Base-by-base conservation (phyloP, 768 basidiomycete genomes). In the Hericium erinaceus region DNA sequence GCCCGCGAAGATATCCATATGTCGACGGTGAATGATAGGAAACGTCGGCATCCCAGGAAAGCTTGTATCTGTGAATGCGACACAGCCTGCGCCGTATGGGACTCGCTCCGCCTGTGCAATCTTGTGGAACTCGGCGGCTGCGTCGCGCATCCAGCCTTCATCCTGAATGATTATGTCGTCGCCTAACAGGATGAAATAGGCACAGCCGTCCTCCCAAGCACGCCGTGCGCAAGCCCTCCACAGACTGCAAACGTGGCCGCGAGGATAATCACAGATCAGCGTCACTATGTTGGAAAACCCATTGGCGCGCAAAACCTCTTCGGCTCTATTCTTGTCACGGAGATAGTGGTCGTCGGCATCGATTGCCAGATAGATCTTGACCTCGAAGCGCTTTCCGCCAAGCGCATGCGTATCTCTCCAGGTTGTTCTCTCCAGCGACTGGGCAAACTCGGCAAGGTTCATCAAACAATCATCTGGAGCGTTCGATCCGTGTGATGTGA, bases 11-110 rank as follows among this genome's bases (percentile, higher is more conserved):
- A 82, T 77, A 33, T 81, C 75, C 65, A 84, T 68, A 61, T 84
- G 83, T 0, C 69, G 77, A 24, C 75, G 74, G 57, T 82, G 80
- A 48, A 84, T 52, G 53, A 83, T 70, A 0, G 83, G 83, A 61
- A 83, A 83, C 0, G 81, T 83, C 0, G 81, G 81, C 80, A 84
- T 82, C 0, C 80, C 83, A 0, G 77, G 79, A 61, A 82, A 84
- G 9, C 74, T 70, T 16, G 65, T 69, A 60, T 83, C 80, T 6
- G 75, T 80, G 67, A 84, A 82, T 0, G 80, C 76, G 2, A 84
- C 75, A 41, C 81, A 82, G 10, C 80, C 83, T 51, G 83, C 74
- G 5, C 82, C 82, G 5, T 67, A 61, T 4, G 77, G 78, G 0
- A 71, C 67, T 2, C 63, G 59, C 5, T 68, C 61, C 12, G 59